Percentiles rank a stretch among this genome's conserved stretches.
Conservation (phyloP, 805 yeast species). For the Myxozyma vanderwaltii region DNA sequence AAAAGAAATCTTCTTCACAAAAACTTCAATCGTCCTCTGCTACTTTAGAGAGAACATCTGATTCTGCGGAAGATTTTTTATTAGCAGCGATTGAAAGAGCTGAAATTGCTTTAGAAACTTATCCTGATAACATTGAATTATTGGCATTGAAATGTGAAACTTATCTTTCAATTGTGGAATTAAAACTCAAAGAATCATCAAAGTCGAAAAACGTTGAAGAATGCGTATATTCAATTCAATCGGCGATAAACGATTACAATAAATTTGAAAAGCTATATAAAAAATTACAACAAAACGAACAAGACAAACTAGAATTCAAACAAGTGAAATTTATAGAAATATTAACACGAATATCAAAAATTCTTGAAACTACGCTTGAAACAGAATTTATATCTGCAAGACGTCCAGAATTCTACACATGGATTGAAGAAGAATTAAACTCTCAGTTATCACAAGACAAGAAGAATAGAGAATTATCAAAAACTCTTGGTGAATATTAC, state of each 20-base stretch:
- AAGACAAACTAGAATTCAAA: neutral
- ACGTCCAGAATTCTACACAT: conserved; percentile 25
- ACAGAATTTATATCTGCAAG: conserved; percentile 21
- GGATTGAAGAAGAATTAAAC: conserved; percentile 16
- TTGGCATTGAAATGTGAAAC: conserved; percentile 56
- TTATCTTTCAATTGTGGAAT: conserved; percentile 50
- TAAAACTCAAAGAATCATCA: conserved; percentile 20
- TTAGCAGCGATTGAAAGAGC: conserved; percentile 73
- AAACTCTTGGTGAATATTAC: conserved; percentile 41
- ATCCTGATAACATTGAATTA: conserved; percentile 52
- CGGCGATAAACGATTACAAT: conserved; percentile 30
- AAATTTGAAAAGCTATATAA: neutral
- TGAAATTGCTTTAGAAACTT: conserved; percentile 56
- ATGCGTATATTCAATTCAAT: conserved; percentile 41
- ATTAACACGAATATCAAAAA: conserved; percentile 16
- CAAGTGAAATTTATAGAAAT: neutral
- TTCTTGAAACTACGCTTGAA: conserved; percentile 27
- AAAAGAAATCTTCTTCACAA: conserved; percentile 14
- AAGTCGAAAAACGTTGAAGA: conserved; percentile 40
- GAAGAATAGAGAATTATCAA: neutral
- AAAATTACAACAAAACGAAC: neutral
- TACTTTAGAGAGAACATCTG: conserved; percentile 37
- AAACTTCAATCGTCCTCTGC: no score
- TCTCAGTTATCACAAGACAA: neutral
- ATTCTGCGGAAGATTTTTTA: conserved; percentile 58